Base-by-base conservation (phyloP, 345 rosid genomes). In the Gossypium rotundifolium region DNA sequence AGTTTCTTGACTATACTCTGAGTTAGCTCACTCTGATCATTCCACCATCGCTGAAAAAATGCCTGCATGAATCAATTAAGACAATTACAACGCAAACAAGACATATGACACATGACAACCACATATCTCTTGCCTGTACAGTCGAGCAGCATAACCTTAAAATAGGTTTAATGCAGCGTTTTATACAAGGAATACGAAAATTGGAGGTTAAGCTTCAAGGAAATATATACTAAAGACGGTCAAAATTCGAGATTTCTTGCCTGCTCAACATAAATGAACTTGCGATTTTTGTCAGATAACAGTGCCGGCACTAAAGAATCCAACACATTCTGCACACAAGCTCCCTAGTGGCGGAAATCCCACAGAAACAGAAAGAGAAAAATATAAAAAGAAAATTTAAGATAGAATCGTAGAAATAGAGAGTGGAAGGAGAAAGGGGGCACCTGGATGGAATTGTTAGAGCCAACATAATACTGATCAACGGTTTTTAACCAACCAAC, bases 401-500 rank as follows among this genome's bases (percentile, higher is more conserved):
- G 27, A 33, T 22, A 22, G 16, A 11, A 12, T 33, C 40, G 7
- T 1, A 68, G 7, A 52, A 23, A 29, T n/a, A 16, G 16, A 54
- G 75, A 65, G 45, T 58, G 58, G 72, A 67, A 23, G 33, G 16
- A 20, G 38, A 54, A 57, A 13, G 52, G 4, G 25, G 16, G 7
- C 61, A 93, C 99, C 97, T 93, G 99, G 76, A 95, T 95, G 40
- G 98, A 95, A 81, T 93, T 95, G 80, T 95, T 95, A 72, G 97
- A 91, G 85, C 99, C 99, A 57, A 93, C 93, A 83, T 95, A 95
- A 86, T 95, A 95, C 86, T 95, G 99, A 75, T 93, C 99, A 82
- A 95, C 88, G 3, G 99, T 95, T 88, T 93, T 95, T 67, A 95
- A 79, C 98, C 99, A 93, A 69, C 99, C 99, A 73, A 95, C 99